Evolutionary conservation across 2,329 filamentous ascomycete genomes (phyloP).

Genomic region (Aspergillus latus): DNA sequence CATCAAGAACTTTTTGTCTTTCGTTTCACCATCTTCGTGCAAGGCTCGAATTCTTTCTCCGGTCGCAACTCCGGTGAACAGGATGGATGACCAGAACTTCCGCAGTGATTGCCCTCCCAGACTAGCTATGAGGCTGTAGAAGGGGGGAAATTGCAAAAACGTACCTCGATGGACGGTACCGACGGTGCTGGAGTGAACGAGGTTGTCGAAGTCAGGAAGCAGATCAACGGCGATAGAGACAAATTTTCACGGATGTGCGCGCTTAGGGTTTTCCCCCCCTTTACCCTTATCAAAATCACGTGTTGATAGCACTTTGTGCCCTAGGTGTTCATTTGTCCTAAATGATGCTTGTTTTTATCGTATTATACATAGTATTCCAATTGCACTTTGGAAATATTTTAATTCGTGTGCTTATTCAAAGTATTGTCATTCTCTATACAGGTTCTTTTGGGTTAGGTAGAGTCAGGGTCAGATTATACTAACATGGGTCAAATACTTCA

Average conservation of each 20-base stretch:
- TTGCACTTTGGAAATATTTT: neutral
- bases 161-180: conserved; percentile 41
- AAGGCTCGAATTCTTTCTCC: conserved; percentile 7
- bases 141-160: conserved; percentile 29
- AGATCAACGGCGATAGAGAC: neutral
- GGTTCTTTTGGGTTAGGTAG: conserved; percentile 27
- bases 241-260: conserved; percentile 31
- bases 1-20: neutral
- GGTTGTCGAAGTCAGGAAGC: conserved; percentile 22
- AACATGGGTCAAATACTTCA: conserved; percentile 27
- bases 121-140: conserved; percentile 44
- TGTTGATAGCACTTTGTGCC: conserved; percentile 7
- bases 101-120: conserved; percentile 45
- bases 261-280: conserved; percentile 28
- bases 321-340: no score
- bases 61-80: conserved; percentile 18
- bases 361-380: no score
- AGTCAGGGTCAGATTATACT: conserved; percentile 23
- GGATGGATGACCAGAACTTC: conserved; percentile 17
- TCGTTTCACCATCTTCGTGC: conserved; percentile 1
- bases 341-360: no score
- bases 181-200: conserved; percentile 32
- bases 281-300: conserved; percentile 35
- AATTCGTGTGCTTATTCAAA: conserved; percentile 13
- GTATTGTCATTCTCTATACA: conserved; percentile 29